Conservation (phyloP, 1,284 basidiomycete genomes). For the Trichosporon sp. region DNA sequence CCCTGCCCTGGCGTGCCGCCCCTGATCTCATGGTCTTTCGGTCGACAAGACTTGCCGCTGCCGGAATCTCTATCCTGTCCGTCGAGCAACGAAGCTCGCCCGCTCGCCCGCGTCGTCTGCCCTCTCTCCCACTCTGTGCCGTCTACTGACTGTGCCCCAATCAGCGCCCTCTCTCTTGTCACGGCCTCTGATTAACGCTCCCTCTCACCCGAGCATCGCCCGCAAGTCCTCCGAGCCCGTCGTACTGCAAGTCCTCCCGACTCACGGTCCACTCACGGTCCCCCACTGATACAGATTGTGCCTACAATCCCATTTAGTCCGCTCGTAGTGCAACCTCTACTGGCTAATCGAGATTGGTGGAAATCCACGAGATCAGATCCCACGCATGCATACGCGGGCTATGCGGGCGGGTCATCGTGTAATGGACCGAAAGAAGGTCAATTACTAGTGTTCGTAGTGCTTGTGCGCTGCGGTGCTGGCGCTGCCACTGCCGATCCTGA, state of each 20-base stretch:
- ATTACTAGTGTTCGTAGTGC: not conserved
- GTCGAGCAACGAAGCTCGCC: not conserved
- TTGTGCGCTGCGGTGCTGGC: not conserved
- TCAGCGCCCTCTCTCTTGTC: constrained; percentile 12
- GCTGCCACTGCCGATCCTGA: constrained; percentile 17
- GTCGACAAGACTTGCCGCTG: constrained; percentile 17
- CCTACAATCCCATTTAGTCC: not conserved
- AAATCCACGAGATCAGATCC: too few species aligned
- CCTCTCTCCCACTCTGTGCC: not conserved
- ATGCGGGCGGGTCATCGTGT: too few species aligned
- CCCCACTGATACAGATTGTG: not conserved
- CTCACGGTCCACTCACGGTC: not conserved
- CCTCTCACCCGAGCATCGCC: too few species aligned
- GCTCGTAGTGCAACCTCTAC: not conserved
- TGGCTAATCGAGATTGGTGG: not conserved
- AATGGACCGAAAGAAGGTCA: too few species aligned
- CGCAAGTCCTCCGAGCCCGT: not conserved
- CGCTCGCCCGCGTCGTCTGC: not conserved
- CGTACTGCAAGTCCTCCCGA: not conserved
- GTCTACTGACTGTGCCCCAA: not conserved
- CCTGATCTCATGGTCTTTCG: constrained; percentile 2
- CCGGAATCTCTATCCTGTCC: constrained; percentile 9
- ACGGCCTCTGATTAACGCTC: not conserved
- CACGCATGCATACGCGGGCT: too few species aligned
- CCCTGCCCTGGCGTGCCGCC: not conserved